Evolutionary conservation across 1,284 basidiomycete genomes (phyloP).

Genomic region (Coniophora puteana): DNA sequence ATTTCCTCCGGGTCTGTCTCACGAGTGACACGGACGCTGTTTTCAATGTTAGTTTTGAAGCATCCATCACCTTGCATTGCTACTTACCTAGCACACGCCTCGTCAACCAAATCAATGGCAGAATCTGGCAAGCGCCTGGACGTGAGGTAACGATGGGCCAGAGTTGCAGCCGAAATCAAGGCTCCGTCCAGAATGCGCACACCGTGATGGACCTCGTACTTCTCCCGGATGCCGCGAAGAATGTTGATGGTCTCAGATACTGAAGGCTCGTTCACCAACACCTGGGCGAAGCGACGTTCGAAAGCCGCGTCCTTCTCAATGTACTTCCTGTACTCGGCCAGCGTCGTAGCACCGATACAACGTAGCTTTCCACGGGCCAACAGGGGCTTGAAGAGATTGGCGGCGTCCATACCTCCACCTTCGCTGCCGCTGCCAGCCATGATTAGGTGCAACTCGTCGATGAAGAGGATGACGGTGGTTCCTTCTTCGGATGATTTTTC

Average conservation of each 20-base stretch:
- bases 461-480: conserved; percentile 87
- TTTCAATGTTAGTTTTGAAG: conserved; percentile 12
- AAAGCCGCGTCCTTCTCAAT: conserved; percentile 95
- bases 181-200: conserved; percentile 90
- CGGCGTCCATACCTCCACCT: conserved; percentile 81
- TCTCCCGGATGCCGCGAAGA: conserved; percentile 81
- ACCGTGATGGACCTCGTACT: conserved; percentile 84
- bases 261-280: conserved; percentile 88
- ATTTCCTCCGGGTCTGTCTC: conserved; percentile 96
- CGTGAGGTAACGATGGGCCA: conserved; percentile 94
- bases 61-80: background rate
- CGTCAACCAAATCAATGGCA: conserved; percentile 92
- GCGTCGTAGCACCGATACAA: conserved; percentile 91
- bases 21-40: conserved; percentile 84
- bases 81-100: conserved; percentile 81
- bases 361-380: conserved; percentile 88
- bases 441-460: conserved; percentile 92
- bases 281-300: conserved; percentile 94
- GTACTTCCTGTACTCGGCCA: conserved; percentile 92
- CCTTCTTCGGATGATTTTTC: conserved; percentile 89
- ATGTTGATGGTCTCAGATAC: conserved; percentile 94
- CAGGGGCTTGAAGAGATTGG: conserved; percentile 88
- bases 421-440: conserved; percentile 81
- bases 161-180: conserved; percentile 86
- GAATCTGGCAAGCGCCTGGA: conserved; percentile 84